A percentile compares a stretch with the other conserved stretches of the same genome.
These are phyloP conservation scores for Didymella arachidicola DNA, from an alignment of 2,329 filamentous ascomycete genomes.

Conservation along the genomic window DNA sequence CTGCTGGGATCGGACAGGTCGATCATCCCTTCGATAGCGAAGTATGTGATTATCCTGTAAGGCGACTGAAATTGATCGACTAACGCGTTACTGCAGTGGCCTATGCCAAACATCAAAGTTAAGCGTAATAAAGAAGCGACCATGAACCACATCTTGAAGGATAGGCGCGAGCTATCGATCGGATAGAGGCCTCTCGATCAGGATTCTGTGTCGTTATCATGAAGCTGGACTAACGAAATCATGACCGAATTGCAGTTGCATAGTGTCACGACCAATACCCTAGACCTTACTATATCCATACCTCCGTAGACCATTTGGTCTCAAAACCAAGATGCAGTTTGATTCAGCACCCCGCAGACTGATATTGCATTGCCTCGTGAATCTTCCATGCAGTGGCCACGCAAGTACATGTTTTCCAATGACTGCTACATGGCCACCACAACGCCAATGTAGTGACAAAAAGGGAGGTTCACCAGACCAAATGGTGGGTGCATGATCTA, in stretches of 20 bases:
- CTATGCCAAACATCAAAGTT: constrained; percentile 14
- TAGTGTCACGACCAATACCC: not conserved
- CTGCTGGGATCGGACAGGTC: not conserved
- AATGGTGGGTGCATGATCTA: not conserved
- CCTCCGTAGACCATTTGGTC: not conserved
- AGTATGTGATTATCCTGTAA: not conserved
- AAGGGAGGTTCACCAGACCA: not conserved
- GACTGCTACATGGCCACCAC: not conserved
- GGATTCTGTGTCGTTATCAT: not conserved
- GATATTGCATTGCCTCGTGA: not conserved
- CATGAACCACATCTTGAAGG: constrained; percentile 11
- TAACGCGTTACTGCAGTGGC: constrained; percentile 9
- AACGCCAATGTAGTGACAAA: not conserved
- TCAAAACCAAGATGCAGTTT: not conserved
- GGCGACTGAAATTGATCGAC: not conserved
- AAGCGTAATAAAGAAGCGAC: constrained; percentile 10
- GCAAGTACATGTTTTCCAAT: not conserved
- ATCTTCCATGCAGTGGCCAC: not conserved
- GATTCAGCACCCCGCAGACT: not conserved
- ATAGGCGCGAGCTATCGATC: constrained; percentile 5
- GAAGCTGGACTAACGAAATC: not conserved
- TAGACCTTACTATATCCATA: not conserved
- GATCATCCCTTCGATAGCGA: constrained; percentile 14
- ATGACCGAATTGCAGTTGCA: not conserved
- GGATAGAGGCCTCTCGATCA: not conserved